Evolutionary conservation across 192 early-diverging fungal genomes (phyloP).

Genomic region (Allomyces macrogynus): DNA sequence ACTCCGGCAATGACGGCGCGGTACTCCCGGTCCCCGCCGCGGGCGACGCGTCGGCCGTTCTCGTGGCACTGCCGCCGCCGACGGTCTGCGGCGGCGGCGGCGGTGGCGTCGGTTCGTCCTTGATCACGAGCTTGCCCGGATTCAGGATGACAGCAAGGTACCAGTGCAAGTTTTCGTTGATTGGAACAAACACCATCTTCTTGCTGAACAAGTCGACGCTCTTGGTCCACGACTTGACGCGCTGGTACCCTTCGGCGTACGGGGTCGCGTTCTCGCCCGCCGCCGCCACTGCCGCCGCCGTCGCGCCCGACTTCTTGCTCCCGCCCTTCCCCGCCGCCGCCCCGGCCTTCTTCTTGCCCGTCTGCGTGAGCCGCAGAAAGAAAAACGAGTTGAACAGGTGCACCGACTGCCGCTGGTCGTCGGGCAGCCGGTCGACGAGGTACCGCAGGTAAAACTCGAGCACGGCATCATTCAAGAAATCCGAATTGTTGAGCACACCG

Average conservation of each 20-base stretch:
- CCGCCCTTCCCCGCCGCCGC: too few relatives aligned
- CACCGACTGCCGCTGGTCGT: constrained; percentile 21
- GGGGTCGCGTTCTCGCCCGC: not conserved
- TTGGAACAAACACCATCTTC: constrained; percentile 60
- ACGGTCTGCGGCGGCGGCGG: too few relatives aligned
- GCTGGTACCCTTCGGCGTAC: constrained; percentile 17
- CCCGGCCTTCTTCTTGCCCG: constrained; percentile 3
- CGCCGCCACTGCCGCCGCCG: too few relatives aligned
- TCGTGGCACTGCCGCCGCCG: too few relatives aligned
- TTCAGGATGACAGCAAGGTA: constrained; percentile 66
- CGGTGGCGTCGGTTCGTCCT: too few relatives aligned
- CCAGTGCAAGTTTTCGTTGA: constrained; percentile 84
- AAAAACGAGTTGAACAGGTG: constrained; percentile 77
- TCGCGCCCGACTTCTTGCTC: too few relatives aligned
- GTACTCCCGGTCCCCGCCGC: too few relatives aligned
- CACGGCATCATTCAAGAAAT: constrained; percentile 76
- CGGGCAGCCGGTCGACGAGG: not conserved
- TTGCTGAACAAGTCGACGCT: constrained; percentile 54
- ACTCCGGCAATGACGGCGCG: too few relatives aligned
- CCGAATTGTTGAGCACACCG: constrained; percentile 34
- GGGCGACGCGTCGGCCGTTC: too few relatives aligned
- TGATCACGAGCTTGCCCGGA: constrained; percentile 23
- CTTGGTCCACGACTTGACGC: constrained; percentile 59
- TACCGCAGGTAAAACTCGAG: constrained; percentile 73
- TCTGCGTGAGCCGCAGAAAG: constrained; percentile 43